Percentiles rank a stretch among this genome's conserved stretches.
Evolutionary conservation across 116 monocot genomes (phyloP).

Genomic region (Cymodocea nodosa): DNA sequence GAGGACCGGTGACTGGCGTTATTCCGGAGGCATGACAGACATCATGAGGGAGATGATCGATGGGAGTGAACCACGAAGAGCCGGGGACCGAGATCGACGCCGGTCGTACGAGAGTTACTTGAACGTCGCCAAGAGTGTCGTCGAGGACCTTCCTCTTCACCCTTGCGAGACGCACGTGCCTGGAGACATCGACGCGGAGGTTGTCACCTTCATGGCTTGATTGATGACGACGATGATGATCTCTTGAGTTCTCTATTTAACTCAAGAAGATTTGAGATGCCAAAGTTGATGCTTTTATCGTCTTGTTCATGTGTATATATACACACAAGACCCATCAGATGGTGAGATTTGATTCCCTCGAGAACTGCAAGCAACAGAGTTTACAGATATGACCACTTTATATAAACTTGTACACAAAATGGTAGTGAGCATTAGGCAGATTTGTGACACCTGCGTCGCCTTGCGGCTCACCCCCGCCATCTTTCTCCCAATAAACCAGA

Average conservation of each 20-base stretch:
- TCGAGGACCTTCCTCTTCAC: not conserved
- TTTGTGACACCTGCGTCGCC: too few species aligned
- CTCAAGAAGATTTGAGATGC: not conserved
- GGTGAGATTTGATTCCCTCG: not conserved
- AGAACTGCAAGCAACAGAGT: not conserved
- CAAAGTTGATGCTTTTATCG: not conserved
- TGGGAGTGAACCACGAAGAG: too few species aligned
- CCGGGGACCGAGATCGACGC: not conserved
- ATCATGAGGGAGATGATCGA: too few species aligned
- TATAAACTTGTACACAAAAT: too few species aligned
- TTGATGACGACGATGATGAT: not conserved
- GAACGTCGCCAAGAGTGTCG: not conserved
- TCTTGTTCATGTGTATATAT: not conserved
- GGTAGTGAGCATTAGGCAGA: too few species aligned
- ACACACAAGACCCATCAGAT: not conserved
- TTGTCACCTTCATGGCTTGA: not conserved
- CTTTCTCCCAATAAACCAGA: too few species aligned
- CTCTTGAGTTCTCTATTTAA: not conserved
- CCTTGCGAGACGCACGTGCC: not conserved
- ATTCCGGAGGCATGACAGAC: not conserved
- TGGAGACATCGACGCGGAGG: not conserved
- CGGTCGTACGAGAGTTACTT: not conserved
- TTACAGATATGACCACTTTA: too few species aligned
- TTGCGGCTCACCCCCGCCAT: too few species aligned
- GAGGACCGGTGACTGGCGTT: conserved; percentile 5